phyloP scores from a whole-genome alignment of 768 basidiomycete genomes.

The Termitomyces sp. region DNA sequence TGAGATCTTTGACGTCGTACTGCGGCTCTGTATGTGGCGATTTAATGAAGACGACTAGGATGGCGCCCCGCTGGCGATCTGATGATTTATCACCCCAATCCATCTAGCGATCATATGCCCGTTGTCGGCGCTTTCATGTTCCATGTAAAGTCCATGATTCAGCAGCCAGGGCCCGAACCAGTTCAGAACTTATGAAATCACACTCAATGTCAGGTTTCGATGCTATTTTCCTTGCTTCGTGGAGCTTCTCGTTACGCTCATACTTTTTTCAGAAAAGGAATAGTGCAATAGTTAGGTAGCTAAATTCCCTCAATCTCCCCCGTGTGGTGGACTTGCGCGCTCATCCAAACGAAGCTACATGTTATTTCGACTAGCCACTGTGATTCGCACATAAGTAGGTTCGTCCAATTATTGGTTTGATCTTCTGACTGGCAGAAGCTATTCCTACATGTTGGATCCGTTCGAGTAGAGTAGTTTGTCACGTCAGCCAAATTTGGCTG shows the following conservation, averaged over 20 bases:
- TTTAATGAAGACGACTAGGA: slow-evolving; percentile 54
- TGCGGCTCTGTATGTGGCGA: slow-evolving; percentile 66
- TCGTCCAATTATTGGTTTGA: background rate
- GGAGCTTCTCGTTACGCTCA: background rate
- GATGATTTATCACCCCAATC: background rate
- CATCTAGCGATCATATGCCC: background rate
- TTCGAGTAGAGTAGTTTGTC: background rate
- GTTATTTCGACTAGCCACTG: background rate
- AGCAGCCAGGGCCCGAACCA: background rate
- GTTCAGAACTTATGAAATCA: background rate
- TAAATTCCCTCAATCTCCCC: background rate
- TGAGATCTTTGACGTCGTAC: slow-evolving; percentile 82
- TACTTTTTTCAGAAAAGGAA: background rate
- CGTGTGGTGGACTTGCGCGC: background rate
- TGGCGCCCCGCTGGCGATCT: slow-evolving; percentile 76
- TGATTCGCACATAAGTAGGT: too few relatives aligned
- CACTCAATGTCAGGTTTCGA: background rate
- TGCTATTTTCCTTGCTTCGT: background rate
- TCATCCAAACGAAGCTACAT: too few relatives aligned
- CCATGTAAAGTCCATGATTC: background rate
- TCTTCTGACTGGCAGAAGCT: background rate
- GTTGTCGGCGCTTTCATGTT: background rate
- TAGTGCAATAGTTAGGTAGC: background rate
- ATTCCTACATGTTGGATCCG: background rate
- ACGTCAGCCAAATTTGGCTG: background rate